Conservation (phyloP, 169 alveolate genomes). For the Nephromyces sp. region DNA sequence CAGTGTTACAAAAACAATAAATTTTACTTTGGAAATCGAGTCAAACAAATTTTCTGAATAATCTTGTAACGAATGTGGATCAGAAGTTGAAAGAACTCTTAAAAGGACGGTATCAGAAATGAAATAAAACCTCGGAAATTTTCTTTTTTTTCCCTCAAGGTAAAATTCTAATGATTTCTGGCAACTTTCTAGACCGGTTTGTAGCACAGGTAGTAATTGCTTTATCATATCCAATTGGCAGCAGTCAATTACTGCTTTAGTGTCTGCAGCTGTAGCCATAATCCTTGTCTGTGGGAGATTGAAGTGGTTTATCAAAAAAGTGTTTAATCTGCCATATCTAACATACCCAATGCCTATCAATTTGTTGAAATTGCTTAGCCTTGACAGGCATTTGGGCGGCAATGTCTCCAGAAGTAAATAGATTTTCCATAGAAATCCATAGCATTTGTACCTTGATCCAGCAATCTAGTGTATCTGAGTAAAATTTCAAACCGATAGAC, state of each 20-base stretch:
- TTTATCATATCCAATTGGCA: conserved; percentile 87
- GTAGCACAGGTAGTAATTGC: conserved; percentile 80
- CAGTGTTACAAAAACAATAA: conserved; percentile 53
- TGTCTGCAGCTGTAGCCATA: conserved; percentile 88
- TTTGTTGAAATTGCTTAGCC: conserved; percentile 85
- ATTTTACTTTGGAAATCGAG: conserved; percentile 82
- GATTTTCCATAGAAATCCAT: conserved; percentile 91
- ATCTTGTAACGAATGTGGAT: conserved; percentile 85
- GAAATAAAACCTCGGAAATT: conserved; percentile 93
- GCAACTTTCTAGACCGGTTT: conserved; percentile 84
- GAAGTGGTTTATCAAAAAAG: background rate
- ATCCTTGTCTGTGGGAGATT: conserved; percentile 54
- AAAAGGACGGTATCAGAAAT: conserved; percentile 87
- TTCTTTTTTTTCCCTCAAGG: conserved; percentile 90
- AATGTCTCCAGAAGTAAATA: conserved; percentile 95
- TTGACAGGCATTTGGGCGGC: conserved; percentile 93
- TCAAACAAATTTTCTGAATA: conserved; percentile 88
- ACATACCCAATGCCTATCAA: conserved; percentile 82
- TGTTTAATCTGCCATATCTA: background rate
- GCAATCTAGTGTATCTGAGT: conserved; percentile 87
- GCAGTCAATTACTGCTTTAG: conserved; percentile 81
- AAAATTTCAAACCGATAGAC: too few species aligned
- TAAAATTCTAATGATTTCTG: conserved; percentile 86
- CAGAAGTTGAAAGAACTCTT: conserved; percentile 89
- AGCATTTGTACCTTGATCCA: conserved; percentile 92